These are phyloP conservation scores for Sungouiella blattae DNA, from an alignment of 805 yeast genomes.

Conservation along the genomic window DNA sequence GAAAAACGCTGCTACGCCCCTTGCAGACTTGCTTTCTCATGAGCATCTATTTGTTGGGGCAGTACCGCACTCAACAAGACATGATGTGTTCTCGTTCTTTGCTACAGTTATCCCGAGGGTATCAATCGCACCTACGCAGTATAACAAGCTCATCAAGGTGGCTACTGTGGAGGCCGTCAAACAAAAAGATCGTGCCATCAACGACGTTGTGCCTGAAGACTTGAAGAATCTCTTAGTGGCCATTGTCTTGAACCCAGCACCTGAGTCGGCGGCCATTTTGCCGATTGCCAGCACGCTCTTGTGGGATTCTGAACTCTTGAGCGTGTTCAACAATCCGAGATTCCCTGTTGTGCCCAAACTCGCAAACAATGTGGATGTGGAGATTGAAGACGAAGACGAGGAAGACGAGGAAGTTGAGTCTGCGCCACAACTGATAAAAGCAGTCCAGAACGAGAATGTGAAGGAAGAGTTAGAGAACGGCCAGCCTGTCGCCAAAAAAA, in stretches of 20 bases:
- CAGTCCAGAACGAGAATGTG: neutral
- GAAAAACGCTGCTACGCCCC: constrained; percentile 41
- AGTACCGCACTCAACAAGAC: constrained; percentile 36
- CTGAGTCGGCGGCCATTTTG: constrained; percentile 57
- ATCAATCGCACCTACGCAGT: constrained; percentile 58
- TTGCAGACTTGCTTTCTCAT: constrained; percentile 68
- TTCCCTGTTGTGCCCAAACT: constrained; percentile 50
- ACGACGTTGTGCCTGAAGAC: constrained; percentile 26
- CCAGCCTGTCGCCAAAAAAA: constrained; percentile 2
- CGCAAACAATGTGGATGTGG: neutral
- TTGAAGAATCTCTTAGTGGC: constrained; percentile 41
- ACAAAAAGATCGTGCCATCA: constrained; percentile 21
- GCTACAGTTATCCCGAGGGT: constrained; percentile 44
- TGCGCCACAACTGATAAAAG: neutral
- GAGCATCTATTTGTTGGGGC: constrained; percentile 49
- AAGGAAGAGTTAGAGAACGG: neutral
- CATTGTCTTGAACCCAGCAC: constrained; percentile 68
- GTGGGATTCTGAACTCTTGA: constrained; percentile 47
- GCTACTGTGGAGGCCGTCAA: constrained; percentile 33
- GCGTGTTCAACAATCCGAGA: constrained; percentile 70
- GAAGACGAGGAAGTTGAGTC: constrained; percentile 2
- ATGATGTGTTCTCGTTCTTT: constrained; percentile 44
- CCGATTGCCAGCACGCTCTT: constrained; percentile 64
- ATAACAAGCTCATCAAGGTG: constrained; percentile 49
- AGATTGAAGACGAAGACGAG: neutral